Percentiles rank a stretch among this genome's conserved stretches.
Evolutionary conservation across 768 basidiomycete species (phyloP).

Genomic region (Lepiota subincarnata): DNA sequence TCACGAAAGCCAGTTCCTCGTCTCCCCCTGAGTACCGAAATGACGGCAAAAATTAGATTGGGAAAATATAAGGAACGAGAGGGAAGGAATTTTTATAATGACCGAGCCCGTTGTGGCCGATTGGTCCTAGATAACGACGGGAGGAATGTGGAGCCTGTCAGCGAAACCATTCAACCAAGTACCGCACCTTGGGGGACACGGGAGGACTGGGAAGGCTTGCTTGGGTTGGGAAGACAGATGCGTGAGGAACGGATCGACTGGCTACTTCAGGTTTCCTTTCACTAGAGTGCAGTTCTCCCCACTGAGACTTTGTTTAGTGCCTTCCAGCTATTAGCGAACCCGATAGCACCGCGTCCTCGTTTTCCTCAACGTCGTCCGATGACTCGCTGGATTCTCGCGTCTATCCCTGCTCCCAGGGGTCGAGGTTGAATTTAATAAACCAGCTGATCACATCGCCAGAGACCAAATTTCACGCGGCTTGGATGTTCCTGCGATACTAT

Average conservation of each 20-base stretch:
- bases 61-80: constrained; percentile 39
- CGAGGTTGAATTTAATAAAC: constrained; percentile 37
- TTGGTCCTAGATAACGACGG: neutral
- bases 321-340: constrained; percentile 7
- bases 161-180: constrained; percentile 10
- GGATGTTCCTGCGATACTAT: constrained; percentile 58
- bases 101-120: constrained; percentile 6
- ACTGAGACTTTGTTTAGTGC: constrained; percentile 19
- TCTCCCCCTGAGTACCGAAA: constrained; percentile 33
- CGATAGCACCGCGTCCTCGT: constrained; percentile 12
- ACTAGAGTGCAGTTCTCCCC: neutral
- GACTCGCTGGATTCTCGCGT: constrained; percentile 10
- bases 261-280: constrained; percentile 39
- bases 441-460: constrained; percentile 51
- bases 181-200: constrained; percentile 4
- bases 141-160: neutral
- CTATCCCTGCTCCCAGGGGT: neutral
- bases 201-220: constrained; percentile 20
- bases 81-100: constrained; percentile 23
- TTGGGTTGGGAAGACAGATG: constrained; percentile 30
- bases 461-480: constrained; percentile 63
- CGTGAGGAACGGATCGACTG: constrained; percentile 36
- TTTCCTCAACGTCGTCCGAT: constrained; percentile 13
- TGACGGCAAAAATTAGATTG: constrained; percentile 41
- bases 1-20: constrained; percentile 32